Conservation (phyloP, 2,329 filamentous ascomycete genomes). For the Trichophyton verrucosum region DNA sequence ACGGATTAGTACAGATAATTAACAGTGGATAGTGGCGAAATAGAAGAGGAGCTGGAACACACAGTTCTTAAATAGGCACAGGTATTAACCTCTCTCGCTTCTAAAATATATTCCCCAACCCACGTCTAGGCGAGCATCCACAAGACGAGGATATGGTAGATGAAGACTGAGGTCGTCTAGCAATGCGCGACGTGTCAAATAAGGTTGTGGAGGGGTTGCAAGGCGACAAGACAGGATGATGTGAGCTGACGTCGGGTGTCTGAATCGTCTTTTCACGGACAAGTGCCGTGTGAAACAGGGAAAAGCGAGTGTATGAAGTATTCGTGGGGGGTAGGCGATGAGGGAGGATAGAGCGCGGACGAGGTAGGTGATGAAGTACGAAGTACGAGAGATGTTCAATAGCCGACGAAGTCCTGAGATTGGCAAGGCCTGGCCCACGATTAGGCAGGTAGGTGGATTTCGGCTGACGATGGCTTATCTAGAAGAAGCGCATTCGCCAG, state of each 20-base stretch:
- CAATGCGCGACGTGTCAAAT: not conserved
- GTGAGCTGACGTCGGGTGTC: not conserved
- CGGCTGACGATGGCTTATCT: not conserved
- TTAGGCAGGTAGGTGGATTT: not conserved
- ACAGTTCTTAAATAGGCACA: not conserved
- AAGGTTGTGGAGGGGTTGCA: slow-evolving; percentile 2
- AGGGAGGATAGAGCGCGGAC: not conserved
- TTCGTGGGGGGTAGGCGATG: not conserved
- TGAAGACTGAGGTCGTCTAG: not conserved
- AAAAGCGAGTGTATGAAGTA: not conserved
- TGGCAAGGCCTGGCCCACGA: not conserved
- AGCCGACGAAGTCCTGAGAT: not conserved
- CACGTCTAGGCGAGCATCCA: not conserved
- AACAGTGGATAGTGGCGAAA: not conserved
- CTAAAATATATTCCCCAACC: not conserved
- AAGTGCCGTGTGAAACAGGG: slow-evolving; percentile 1
- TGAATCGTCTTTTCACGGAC: not conserved
- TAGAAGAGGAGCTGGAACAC: not conserved
- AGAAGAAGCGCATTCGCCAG: not conserved
- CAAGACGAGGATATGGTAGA: not conserved
- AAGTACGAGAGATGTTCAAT: not conserved
- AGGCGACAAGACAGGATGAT: not conserved
- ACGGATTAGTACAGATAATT: not conserved
- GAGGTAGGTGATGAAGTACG: not conserved
- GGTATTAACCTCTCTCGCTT: not conserved